Evolutionary conservation across 140 eudicot genomes (phyloP).

Genomic region (Senecio squalidus): DNA sequence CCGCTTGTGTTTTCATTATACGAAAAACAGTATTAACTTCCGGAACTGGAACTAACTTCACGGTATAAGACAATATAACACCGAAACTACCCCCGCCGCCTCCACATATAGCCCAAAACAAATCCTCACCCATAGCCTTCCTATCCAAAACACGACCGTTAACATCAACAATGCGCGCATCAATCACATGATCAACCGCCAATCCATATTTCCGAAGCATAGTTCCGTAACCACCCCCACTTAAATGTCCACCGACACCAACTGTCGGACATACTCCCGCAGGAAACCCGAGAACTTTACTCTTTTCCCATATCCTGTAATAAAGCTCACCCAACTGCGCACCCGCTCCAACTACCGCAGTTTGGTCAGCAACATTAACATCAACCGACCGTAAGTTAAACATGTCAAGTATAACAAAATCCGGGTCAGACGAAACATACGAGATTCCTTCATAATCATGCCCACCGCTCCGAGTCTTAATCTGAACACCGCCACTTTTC

Average conservation of each 20-base stretch:
- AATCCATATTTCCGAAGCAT: slow-evolving; percentile 40
- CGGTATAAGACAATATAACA: slow-evolving; percentile 31
- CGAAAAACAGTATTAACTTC: slow-evolving; percentile 29
- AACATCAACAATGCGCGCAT: slow-evolving; percentile 32
- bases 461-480: slow-evolving; percentile 34
- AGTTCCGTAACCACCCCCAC: slow-evolving; percentile 44
- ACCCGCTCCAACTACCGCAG: slow-evolving; percentile 27
- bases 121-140: slow-evolving; percentile 40
- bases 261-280: slow-evolving; percentile 45
- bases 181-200: slow-evolving; percentile 33
- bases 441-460: slow-evolving; percentile 44
- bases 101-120: slow-evolving; percentile 44
- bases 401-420: slow-evolving; percentile 33
- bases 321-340: slow-evolving; percentile 42
- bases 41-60: slow-evolving; percentile 36
- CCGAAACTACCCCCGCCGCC: slow-evolving; percentile 48
- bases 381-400: slow-evolving; percentile 22
- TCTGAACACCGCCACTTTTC: slow-evolving; percentile 9
- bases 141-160: slow-evolving; percentile 29
- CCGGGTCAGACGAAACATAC: slow-evolving; percentile 9
- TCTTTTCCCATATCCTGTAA: slow-evolving; percentile 28
- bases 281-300: slow-evolving; percentile 32
- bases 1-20: slow-evolving; percentile 7
- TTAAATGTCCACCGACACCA: slow-evolving; percentile 43
- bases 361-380: slow-evolving; percentile 17